phyloP scores from a whole-genome alignment of 2,329 filamentous ascomycete genomes.

The Colletotrichum godetiae region DNA sequence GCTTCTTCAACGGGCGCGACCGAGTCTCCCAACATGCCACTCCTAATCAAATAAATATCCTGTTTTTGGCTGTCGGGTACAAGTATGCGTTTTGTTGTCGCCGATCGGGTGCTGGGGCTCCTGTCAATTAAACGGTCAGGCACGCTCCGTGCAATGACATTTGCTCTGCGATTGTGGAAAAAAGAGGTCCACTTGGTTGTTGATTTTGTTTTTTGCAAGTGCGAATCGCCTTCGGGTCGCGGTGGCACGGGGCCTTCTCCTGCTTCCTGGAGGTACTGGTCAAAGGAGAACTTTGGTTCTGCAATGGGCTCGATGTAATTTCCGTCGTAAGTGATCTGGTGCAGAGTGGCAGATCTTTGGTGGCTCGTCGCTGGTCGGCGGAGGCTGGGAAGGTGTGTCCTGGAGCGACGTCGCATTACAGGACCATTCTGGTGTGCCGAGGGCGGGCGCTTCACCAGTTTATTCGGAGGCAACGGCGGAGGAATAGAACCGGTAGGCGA shows the following conservation, averaged over 20 bases:
- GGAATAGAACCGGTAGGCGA: conserved; percentile 50
- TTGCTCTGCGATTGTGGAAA: conserved; percentile 59
- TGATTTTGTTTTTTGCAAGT: conserved; percentile 26
- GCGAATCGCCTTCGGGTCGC: background rate
- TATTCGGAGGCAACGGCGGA: conserved; percentile 72
- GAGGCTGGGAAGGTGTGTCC: conserved; percentile 72
- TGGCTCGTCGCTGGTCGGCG: conserved; percentile 83
- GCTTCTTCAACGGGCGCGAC: conserved; percentile 11
- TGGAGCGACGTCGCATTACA: conserved; percentile 60
- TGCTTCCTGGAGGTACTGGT: conserved; percentile 21
- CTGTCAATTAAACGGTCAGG: conserved; percentile 43
- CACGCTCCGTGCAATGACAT: conserved; percentile 41
- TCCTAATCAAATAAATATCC: conserved; percentile 32
- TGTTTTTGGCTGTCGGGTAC: conserved; percentile 43
- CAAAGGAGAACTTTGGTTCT: conserved; percentile 35
- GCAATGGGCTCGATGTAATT: conserved; percentile 36
- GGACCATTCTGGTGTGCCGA: conserved; percentile 62
- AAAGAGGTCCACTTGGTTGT: conserved; percentile 64
- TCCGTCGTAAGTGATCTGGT: conserved; percentile 58
- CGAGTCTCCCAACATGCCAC: conserved; percentile 33
- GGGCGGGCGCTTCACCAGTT: conserved; percentile 79
- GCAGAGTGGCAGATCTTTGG: conserved; percentile 78
- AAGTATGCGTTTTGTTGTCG: conserved; percentile 44
- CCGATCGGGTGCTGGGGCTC: conserved; percentile 36
- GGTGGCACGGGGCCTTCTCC: background rate